Base-by-base conservation (phyloP, 257 asterid genomes). In the Solanum tarapatanum region DNA sequence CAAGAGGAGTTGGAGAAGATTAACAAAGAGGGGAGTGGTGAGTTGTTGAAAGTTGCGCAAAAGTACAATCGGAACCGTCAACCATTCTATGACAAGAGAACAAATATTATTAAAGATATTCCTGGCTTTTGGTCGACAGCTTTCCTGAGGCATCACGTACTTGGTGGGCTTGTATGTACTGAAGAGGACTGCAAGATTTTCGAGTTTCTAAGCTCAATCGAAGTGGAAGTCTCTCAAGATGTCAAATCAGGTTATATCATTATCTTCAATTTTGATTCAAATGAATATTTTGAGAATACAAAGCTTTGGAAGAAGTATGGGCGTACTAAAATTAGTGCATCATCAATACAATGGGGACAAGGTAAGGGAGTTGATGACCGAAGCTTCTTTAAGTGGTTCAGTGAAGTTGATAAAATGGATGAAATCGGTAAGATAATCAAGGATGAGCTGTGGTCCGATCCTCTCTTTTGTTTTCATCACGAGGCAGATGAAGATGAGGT, bases 111-210 rank as follows among this genome's bases (percentile, higher is more conserved):
- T 88, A 91, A 93, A 89, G 89, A 95, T 68, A 95, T 95, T 88
- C 98, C 99, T 35, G 97, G 93, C 86, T 97, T 97, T 92, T 95
- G 99, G 99, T 86, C 94, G 91, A 97, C 95, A 83, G 97, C 98
- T 98, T 94, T 97, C 87, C 84, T 92, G 90, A 97, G 96, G 70
- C 99, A 95, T 51, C 62, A 16, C n/a, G 23, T 51, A 51, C 62
- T 51, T 51, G 62, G 62, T 6, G 62, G 62, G 62, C 23, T 51
- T 51, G n/a, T 51, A 51, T 51, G 62, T 17, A 51, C 62, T 19
- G 62, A 95, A 91, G 96, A 95, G 90, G 99, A 97, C 92, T 94
- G 92, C 43, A 37, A 75, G 11, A 75, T 76, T 76, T 76, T 94
- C 94, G 94, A 95, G 96, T 89, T 92, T 89, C 92, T 97, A 64